Evolutionary conservation across 2,329 filamentous ascomycete species (phyloP).

Genomic region (Fusarium sp.): DNA sequence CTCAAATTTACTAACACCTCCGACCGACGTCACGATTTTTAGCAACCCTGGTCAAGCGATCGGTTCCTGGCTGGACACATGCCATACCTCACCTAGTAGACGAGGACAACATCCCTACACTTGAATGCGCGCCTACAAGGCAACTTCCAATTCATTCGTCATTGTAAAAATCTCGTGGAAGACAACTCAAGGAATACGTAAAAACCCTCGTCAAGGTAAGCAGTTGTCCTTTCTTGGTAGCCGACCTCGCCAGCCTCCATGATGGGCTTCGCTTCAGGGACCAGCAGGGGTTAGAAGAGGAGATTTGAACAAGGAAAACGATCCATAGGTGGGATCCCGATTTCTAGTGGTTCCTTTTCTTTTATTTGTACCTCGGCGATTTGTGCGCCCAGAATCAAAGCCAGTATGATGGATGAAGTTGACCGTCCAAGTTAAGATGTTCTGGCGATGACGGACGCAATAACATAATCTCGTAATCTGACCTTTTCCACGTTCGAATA

Average conservation of each 20-base stretch:
- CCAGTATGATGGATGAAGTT: background rate
- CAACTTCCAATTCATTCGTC: background rate
- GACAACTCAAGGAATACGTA: background rate
- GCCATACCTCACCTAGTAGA: conserved; percentile 8
- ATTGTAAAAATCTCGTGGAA: background rate
- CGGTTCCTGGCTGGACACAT: conserved; percentile 33
- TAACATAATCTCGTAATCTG: background rate
- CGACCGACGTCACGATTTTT: conserved; percentile 22
- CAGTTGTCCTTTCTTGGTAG: conserved; percentile 6
- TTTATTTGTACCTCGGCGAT: background rate
- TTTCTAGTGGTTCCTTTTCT: background rate
- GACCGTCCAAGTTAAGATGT: background rate
- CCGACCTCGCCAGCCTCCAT: conserved; percentile 4
- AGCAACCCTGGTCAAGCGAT: conserved; percentile 18
- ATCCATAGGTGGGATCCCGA: conserved; percentile 1
- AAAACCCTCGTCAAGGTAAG: conserved; percentile 1
- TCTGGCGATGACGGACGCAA: background rate
- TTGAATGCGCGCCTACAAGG: background rate
- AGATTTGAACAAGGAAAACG: background rate
- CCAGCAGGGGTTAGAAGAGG: conserved; percentile 12
- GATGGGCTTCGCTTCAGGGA: conserved; percentile 14
- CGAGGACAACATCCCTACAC: background rate
- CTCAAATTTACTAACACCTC: background rate
- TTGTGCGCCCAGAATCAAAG: conserved; percentile 7
- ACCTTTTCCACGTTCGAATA: background rate